Conservation (phyloP, 495 filamentous ascomycete genomes). For the Cercophora scortea region DNA sequence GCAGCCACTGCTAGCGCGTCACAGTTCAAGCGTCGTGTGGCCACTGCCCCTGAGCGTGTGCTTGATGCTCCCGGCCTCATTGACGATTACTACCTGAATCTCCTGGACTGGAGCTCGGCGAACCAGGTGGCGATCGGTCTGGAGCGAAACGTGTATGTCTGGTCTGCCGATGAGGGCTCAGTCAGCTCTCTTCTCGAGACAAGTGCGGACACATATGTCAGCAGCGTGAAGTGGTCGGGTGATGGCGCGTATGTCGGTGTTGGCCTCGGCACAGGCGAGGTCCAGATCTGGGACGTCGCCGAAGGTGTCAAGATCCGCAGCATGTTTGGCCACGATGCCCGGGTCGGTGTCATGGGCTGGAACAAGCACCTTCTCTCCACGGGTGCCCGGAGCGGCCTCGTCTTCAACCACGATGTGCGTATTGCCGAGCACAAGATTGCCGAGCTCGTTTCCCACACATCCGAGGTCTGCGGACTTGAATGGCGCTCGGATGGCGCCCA, state of each 20-base stretch:
- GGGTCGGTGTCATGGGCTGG: constrained; percentile 97
- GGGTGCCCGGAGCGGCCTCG: constrained; percentile 86
- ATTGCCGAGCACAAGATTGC: constrained; percentile 96
- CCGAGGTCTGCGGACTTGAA: constrained; percentile 95
- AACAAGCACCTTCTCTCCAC: constrained; percentile 96
- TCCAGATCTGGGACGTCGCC: constrained; percentile 99
- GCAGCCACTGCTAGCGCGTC: constrained; percentile 61
- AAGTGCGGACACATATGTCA: constrained; percentile 84
- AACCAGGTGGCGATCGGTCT: constrained; percentile 98
- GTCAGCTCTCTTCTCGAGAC: constrained; percentile 84
- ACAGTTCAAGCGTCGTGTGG: constrained; percentile 82
- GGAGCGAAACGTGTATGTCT: constrained; percentile 94
- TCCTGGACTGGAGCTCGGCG: constrained; percentile 92
- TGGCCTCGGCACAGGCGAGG: constrained; percentile 88
- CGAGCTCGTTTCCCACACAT: constrained; percentile 91
- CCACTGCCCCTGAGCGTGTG: constrained; percentile 92
- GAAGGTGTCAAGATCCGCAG: constrained; percentile 91
- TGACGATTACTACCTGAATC: constrained; percentile 98
- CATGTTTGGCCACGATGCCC: constrained; percentile 96
- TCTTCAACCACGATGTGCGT: constrained; percentile 98
- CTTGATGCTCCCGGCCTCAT: constrained; percentile 94
- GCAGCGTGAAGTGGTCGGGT: constrained; percentile 96
- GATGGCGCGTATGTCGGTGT: constrained; percentile 96
- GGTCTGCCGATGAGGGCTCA: constrained; percentile 91
- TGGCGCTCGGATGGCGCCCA: constrained; percentile 95